Evolutionary conservation across 352 stramenopile genomes (phyloP).

Genomic region (Pythium aristosporum): DNA sequence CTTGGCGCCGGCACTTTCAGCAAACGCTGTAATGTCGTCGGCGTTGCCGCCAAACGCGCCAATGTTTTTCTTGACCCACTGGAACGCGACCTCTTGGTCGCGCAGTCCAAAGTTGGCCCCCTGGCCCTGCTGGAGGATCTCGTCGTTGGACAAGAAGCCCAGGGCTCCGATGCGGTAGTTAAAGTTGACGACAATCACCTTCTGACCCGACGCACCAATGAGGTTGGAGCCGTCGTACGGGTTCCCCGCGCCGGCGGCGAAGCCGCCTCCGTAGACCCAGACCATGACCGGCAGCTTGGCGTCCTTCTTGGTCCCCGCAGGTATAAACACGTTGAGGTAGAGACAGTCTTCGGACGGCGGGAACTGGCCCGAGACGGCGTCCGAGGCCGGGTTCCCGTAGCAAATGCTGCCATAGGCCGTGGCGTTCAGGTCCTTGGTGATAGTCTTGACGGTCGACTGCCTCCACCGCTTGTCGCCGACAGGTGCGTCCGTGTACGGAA

Average conservation of each 20-base stretch:
- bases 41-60: slow-evolving; percentile 37
- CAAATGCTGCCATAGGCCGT: slow-evolving; percentile 17
- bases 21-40: slow-evolving; percentile 33
- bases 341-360: slow-evolving; percentile 32
- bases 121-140: slow-evolving; percentile 35
- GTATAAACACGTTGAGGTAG: slow-evolving; percentile 37
- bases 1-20: slow-evolving; percentile 17
- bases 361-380: slow-evolving; percentile 2
- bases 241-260: slow-evolving; percentile 22
- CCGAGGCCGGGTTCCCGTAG: slow-evolving; percentile 6
- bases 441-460: slow-evolving; percentile 4
- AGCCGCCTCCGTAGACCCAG: slow-evolving; percentile 35
- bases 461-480: slow-evolving; percentile 4
- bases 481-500: slow-evolving; percentile 8
- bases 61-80: slow-evolving; percentile 41
- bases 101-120: slow-evolving; percentile 28
- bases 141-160: slow-evolving; percentile 23
- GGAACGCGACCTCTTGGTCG: slow-evolving; percentile 31
- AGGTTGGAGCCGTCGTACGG: slow-evolving; percentile 13
- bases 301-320: slow-evolving; percentile 15
- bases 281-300: slow-evolving; percentile 37
- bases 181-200: slow-evolving; percentile 37
- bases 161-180: slow-evolving; percentile 41
- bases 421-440: slow-evolving; percentile 11
- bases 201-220: slow-evolving; percentile 6